Evolutionary conservation across 164 flowering plant species (phyloP).

Genomic region (Macadamia tetraphylla): DNA sequence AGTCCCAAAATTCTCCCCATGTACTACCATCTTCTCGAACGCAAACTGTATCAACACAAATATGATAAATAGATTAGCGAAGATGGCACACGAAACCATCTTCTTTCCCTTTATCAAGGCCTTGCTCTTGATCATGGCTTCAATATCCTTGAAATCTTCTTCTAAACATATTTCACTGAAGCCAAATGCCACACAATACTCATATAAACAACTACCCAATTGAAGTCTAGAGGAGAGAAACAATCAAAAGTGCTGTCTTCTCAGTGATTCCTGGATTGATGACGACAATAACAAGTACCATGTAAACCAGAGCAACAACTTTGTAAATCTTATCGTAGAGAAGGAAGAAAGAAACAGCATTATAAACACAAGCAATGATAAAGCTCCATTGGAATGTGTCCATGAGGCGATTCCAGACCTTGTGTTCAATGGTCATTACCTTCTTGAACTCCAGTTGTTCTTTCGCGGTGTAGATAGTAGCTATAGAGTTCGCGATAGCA

Average conservation of each 20-base stretch:
- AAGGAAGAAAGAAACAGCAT: conserved; percentile 5
- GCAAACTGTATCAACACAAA: conserved; percentile 2
- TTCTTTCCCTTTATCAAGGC: conserved; percentile 47
- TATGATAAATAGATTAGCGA: conserved; percentile 15
- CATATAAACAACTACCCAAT: conserved; percentile 40
- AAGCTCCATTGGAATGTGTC: conserved; percentile 40
- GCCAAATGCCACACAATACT: conserved; percentile 58
- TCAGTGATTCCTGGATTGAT: not conserved
- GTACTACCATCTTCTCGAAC: conserved; percentile 33
- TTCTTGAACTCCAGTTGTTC: conserved; percentile 28
- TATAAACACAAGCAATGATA: not conserved
- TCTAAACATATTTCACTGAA: conserved; percentile 58
- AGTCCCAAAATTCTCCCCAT: conserved; percentile 4
- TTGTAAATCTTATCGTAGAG: conserved; percentile 18
- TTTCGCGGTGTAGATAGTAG: conserved; percentile 37
- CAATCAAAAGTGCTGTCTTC: not conserved
- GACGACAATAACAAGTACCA: conserved; percentile 11
- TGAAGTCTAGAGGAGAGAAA: conserved; percentile 10
- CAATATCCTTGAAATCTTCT: conserved; percentile 31
- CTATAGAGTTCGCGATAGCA: conserved; percentile 44
- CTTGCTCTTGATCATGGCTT: conserved; percentile 58
- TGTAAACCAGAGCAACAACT: conserved; percentile 2
- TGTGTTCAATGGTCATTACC: conserved; percentile 43
- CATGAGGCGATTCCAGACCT: conserved; percentile 55
- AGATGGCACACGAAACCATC: conserved; percentile 20